Base-by-base conservation (phyloP, 768 basidiomycete genomes). In the Lyophyllum semitale region DNA sequence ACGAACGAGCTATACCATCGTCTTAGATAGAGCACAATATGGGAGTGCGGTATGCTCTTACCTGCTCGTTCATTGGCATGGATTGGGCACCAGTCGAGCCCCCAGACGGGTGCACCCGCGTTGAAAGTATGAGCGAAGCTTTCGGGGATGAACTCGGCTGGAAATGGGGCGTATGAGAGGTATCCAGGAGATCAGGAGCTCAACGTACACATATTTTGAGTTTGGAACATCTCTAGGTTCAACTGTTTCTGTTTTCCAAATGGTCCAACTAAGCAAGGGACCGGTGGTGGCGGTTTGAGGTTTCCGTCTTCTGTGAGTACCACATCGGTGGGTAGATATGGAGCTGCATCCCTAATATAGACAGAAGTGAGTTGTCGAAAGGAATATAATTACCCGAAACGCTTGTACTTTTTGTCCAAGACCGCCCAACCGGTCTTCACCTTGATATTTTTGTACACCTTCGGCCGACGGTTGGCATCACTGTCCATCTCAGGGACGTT, bases 61-160 rank as follows among this genome's bases (percentile, higher is more conserved):
- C 90, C 66, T 45, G 72, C 58, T 35, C 84, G 77, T 46, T 86
- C 84, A 32, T 78, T 73, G 20, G 76, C 70, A 57, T 88, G 80
- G 22, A 87, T 84, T 3, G 97, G 96, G 68, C 94, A 95, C 95
- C 95, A 98, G 60, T 95, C 93, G 32, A 96, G 65, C 2, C 86
- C 92, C 87, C 90, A 93, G n/a, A 92, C 89, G 0, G 93, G 89
- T 2, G 88, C 90, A 6, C 97, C 97, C 0, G 91, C 88, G 58
- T 88, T 91, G 69, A 98, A 88, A 1, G 96, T 74, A 57, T 88
- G 80, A 0, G 88, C 79, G 26, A 77, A 75, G 59, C 82, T 85
- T 35, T 79, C 80, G 2, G 83, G 74, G 11, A 87, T 70, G 59
- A 80, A 82, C 9, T 84, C 73, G 35, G 84, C 93, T 95, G 57